Conservation (phyloP, 164 flowering plant species). For the Brasenia schreberi region DNA sequence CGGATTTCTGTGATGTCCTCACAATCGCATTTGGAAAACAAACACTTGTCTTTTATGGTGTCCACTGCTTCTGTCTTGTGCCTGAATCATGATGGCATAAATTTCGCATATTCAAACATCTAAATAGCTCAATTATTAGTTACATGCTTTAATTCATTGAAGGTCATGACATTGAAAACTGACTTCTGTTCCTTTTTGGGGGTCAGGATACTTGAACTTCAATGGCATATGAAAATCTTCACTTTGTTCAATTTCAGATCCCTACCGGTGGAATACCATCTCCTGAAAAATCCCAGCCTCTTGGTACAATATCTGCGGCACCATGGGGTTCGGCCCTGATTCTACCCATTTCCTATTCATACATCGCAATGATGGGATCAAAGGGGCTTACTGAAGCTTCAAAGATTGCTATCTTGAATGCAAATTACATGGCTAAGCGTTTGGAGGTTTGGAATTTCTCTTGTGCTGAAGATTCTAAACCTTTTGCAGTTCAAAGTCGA, state of each 20-base stretch:
- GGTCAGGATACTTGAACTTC: not conserved
- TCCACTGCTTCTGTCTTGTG: too few species aligned
- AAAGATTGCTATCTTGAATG: conserved; percentile 83
- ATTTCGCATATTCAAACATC: too few species aligned
- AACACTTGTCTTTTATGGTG: too few species aligned
- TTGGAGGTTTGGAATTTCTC: conserved; percentile 48
- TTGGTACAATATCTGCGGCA: conserved; percentile 92
- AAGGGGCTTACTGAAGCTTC: conserved; percentile 95
- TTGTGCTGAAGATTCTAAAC: not conserved
- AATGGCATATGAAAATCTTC: not conserved
- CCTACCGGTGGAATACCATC: conserved; percentile 87
- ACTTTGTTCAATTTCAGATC: conserved; percentile 31
- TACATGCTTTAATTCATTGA: too few species aligned
- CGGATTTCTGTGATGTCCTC: too few species aligned
- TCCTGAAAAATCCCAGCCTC: conserved; percentile 61
- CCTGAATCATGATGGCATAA: too few species aligned
- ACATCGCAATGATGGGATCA: conserved; percentile 99
- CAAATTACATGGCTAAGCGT: conserved; percentile 98
- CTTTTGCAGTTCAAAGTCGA: not conserved
- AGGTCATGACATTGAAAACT: too few species aligned
- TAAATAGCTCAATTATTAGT: too few species aligned
- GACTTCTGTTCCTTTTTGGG: not conserved
- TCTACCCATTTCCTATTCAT: conserved; percentile 88
- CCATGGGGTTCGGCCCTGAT: conserved; percentile 99
- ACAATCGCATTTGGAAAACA: too few species aligned